These are phyloP conservation scores for Trichoderma koningiopsis DNA, from an alignment of 2,329 filamentous ascomycete species.

Conservation along the genomic window DNA sequence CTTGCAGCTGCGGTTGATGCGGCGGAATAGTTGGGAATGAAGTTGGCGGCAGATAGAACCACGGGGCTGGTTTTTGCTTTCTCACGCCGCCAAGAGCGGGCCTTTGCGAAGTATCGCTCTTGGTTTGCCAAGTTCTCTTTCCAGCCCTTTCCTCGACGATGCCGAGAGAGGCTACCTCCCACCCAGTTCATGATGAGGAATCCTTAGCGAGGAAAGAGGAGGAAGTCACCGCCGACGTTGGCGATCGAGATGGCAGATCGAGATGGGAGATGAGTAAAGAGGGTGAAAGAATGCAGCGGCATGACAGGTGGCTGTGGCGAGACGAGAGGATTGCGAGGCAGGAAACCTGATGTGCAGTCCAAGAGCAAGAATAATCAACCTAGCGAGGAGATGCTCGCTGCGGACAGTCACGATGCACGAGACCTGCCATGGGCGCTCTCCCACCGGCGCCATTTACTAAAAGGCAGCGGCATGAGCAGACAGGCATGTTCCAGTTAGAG, in stretches of 20 bases:
- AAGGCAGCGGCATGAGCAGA: background rate
- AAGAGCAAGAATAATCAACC: background rate
- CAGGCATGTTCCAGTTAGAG: background rate
- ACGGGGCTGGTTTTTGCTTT: background rate
- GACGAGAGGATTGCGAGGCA: background rate
- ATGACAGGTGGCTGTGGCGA: background rate
- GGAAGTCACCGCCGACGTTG: background rate
- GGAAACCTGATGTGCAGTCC: background rate
- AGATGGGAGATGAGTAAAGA: too few species aligned
- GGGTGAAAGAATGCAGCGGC: background rate
- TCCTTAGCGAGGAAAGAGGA: background rate
- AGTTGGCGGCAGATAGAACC: conserved; percentile 21
- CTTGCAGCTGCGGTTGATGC: background rate
- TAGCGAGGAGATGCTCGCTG: background rate
- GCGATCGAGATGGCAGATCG: background rate
- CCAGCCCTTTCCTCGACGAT: conserved; percentile 40
- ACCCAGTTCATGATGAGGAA: conserved; percentile 46
- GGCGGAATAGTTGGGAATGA: conserved; percentile 36
- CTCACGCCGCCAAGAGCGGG: conserved; percentile 33
- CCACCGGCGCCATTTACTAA: background rate
- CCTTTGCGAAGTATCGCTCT: conserved; percentile 44
- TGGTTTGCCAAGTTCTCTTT: conserved; percentile 41
- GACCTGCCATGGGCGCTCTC: background rate
- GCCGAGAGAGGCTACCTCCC: conserved; percentile 42
- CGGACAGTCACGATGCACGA: background rate